Conservation (phyloP, 495 filamentous ascomycete genomes). For the Neurospora sp. region DNA sequence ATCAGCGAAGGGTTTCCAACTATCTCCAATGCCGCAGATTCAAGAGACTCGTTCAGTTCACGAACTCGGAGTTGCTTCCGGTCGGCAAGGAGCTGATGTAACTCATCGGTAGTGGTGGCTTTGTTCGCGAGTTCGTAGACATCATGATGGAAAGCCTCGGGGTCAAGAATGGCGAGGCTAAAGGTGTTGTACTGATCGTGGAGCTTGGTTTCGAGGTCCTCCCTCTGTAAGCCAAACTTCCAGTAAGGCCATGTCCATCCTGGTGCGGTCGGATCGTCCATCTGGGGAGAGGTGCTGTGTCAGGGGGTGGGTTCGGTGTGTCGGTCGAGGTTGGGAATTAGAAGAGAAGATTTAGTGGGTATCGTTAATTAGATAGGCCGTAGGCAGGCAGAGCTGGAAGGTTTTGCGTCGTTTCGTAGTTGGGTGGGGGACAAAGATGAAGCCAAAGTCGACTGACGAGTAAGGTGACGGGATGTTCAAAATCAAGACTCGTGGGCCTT, state of each 20-base stretch:
- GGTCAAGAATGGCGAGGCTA: conserved; percentile 25
- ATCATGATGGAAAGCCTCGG: conserved; percentile 32
- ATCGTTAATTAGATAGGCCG: not conserved
- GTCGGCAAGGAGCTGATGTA: conserved; percentile 32
- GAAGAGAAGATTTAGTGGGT: conserved; percentile 1
- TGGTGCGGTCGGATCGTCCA: conserved; percentile 31
- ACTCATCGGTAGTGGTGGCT: conserved; percentile 32
- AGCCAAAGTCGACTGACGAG: conserved; percentile 10
- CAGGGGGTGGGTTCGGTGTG: conserved; percentile 2
- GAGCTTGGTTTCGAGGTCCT: conserved; percentile 29
- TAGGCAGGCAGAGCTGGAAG: not conserved
- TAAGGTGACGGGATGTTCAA: conserved; percentile 6
- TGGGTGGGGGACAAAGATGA: conserved; percentile 9
- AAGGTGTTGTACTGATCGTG: conserved; percentile 34
- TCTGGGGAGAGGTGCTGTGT: conserved; percentile 7
- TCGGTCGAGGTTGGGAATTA: not conserved
- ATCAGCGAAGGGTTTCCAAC: conserved; percentile 40
- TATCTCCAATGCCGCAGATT: conserved; percentile 41
- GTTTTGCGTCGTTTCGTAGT: not conserved
- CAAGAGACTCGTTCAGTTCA: conserved; percentile 36
- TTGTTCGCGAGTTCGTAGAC: conserved; percentile 35
- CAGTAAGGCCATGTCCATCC: conserved; percentile 38
- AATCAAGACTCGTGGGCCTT: conserved; percentile 9
- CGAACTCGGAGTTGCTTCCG: conserved; percentile 37
- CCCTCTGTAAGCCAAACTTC: conserved; percentile 36